Percentiles rank a stretch among this genome's conserved stretches.
These are phyloP conservation scores for Pseudogymnoascus sp. DNA, from an alignment of 2,329 filamentous ascomycete genomes.

Conservation along the genomic window DNA sequence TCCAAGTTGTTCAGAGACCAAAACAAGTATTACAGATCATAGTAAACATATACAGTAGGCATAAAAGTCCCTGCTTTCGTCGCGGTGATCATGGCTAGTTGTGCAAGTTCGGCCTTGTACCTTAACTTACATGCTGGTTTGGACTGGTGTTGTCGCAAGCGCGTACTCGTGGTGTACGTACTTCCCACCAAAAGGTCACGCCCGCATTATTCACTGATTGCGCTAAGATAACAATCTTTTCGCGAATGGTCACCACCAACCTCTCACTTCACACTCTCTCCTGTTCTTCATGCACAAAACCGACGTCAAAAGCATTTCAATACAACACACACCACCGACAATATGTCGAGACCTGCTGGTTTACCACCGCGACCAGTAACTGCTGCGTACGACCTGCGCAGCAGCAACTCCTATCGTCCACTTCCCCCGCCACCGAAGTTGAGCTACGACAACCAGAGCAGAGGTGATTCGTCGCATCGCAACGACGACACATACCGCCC, in stretches of 20 bases:
- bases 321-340: background rate
- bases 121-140: conserved; percentile 1
- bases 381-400: background rate
- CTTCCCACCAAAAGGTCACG: background rate
- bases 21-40: background rate
- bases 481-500: conserved; percentile 2
- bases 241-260: background rate
- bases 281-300: conserved; percentile 5
- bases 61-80: background rate
- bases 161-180: background rate
- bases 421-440: conserved; percentile 1
- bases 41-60: conserved; percentile 1
- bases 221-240: conserved; percentile 12
- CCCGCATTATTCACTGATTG: conserved; percentile 9
- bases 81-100: background rate
- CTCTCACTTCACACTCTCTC: background rate
- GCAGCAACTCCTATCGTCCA: background rate
- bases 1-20: background rate
- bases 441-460: conserved; percentile 2
- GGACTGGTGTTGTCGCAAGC: conserved; percentile 1
- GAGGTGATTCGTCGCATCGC: conserved; percentile 1
- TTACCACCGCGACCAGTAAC: conserved; percentile 2
- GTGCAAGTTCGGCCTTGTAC: conserved; percentile 4
- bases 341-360: conserved; percentile 10
- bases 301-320: background rate